A percentile compares a stretch with the other conserved stretches of the same genome.
phyloP scores from a whole-genome alignment of 148 eudicot genomes.

The Vaccinium vitisidaea region DNA sequence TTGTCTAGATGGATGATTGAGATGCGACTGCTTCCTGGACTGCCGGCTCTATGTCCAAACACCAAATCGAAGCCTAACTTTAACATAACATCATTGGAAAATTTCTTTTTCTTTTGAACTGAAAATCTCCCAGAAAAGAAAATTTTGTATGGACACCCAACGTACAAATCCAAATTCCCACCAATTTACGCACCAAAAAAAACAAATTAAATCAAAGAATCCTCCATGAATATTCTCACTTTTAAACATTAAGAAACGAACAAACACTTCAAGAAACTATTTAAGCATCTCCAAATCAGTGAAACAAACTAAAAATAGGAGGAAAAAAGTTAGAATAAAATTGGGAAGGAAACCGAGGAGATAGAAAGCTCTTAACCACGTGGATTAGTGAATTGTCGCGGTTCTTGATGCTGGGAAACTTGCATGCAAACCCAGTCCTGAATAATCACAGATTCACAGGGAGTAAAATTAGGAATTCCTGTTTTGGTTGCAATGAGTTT shows the following conservation, averaged over 20 bases:
- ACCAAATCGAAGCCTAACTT: too few relatives aligned
- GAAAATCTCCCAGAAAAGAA: too few relatives aligned
- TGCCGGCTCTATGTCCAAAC: too few relatives aligned
- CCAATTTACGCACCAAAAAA: not conserved
- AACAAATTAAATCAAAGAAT: not conserved
- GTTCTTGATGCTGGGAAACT: not conserved
- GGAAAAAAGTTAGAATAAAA: too few relatives aligned
- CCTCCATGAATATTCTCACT: not conserved
- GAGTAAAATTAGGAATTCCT: not conserved
- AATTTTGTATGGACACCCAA: too few relatives aligned
- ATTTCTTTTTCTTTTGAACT: too few relatives aligned
- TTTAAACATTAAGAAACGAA: not conserved
- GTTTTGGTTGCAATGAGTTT: not conserved
- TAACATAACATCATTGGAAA: too few relatives aligned
- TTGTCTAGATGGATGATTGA: too few relatives aligned
- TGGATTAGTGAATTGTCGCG: not conserved
- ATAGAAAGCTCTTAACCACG: not conserved
- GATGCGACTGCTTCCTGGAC: too few relatives aligned
- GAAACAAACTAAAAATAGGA: not conserved
- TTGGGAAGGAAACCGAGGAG: too few relatives aligned
- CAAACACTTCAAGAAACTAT: not conserved
- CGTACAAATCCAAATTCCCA: not conserved
- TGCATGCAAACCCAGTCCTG: not conserved
- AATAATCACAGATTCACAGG: too few relatives aligned
- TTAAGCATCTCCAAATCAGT: not conserved